Base-by-base conservation (phyloP, 176 grass and related monocot genomes). In the Dactylis glomerata region DNA sequence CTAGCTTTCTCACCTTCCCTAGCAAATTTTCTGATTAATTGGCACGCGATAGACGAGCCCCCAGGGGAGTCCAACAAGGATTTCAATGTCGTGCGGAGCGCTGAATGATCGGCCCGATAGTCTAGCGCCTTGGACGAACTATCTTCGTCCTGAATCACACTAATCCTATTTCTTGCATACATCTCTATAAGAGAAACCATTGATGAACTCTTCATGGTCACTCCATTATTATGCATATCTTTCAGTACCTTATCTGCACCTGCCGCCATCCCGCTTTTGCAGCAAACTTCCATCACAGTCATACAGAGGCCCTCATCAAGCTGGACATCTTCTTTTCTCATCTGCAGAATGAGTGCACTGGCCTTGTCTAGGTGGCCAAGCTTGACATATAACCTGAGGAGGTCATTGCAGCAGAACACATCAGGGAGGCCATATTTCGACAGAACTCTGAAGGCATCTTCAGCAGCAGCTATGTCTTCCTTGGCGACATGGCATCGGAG, bases 251-350 rank as follows among this genome's bases (percentile, higher is more conserved):
- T 86, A 55, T 95, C 91, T 37, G 88, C 84, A 11, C 87, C 87
- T 6, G 88, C 74, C 27, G 87, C 65, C 84, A 88, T 89, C 46
- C 68, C 42, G 6, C 78, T 87, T 89, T 80, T 95, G 73, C 90
- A 95, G 49, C 89, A 93, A 86, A 98, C 88, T 88, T 98, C 86
- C 61, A 95, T 77, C 36, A 90, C 88, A 68, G 91, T 93, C 82
- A 78, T 87, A 90, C 75, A 98, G 71, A 98, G 91, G 28, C 82
- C 75, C 78, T 90, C 89, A 76, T 95, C 89, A 87, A 90, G 80
- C 45, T 80, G 55, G 26, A 88, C 55, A 46, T 80, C 56, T 38
- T 82, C 63, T 81, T 93, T 68, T 68, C 70, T 89, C 75, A 86
- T 90, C 37, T 89, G 82, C 63, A 88, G 44, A 81, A 93, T 84